phyloP scores from a whole-genome alignment of 441 rosid genomes.

The Eutrema salsugineum region DNA sequence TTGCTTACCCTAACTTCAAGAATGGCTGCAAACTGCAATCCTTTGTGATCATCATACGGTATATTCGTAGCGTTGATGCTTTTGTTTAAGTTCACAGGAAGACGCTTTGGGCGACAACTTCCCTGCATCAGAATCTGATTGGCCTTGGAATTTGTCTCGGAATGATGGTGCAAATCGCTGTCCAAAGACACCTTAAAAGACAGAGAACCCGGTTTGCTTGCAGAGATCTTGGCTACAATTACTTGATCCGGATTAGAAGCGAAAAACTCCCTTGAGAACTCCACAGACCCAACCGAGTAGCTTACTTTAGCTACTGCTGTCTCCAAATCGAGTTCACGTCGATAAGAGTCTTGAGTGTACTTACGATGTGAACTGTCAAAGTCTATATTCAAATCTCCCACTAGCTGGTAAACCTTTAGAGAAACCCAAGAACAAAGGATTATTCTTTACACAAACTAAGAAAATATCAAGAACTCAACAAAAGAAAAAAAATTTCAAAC shows the following conservation, averaged over 20 bases:
- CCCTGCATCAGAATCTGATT: slow-evolving; percentile 66
- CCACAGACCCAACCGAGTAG: slow-evolving; percentile 63
- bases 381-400: slow-evolving; percentile 77
- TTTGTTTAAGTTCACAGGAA: slow-evolving; percentile 41
- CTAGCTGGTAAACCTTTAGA: slow-evolving; percentile 76
- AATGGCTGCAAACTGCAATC: slow-evolving; percentile 68
- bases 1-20: slow-evolving; percentile 60
- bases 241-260: slow-evolving; percentile 80
- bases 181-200: slow-evolving; percentile 68
- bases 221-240: slow-evolving; percentile 62
- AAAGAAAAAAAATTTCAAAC: background rate
- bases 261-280: slow-evolving; percentile 73
- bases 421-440: background rate
- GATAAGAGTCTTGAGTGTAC: slow-evolving; percentile 57
- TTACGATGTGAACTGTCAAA: slow-evolving; percentile 70
- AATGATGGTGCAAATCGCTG: slow-evolving; percentile 57
- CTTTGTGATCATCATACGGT: slow-evolving; percentile 51
- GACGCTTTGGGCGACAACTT: slow-evolving; percentile 68
- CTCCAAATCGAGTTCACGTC: slow-evolving; percentile 83
- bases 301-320: slow-evolving; percentile 70
- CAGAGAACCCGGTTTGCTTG: slow-evolving; percentile 58
- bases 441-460: background rate
- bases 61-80: slow-evolving; percentile 30
- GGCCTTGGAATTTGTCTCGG: slow-evolving; percentile 38
- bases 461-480: background rate